Conservation (phyloP, 2,329 filamentous ascomycete genomes). For the Aureobasidium sp. region DNA sequence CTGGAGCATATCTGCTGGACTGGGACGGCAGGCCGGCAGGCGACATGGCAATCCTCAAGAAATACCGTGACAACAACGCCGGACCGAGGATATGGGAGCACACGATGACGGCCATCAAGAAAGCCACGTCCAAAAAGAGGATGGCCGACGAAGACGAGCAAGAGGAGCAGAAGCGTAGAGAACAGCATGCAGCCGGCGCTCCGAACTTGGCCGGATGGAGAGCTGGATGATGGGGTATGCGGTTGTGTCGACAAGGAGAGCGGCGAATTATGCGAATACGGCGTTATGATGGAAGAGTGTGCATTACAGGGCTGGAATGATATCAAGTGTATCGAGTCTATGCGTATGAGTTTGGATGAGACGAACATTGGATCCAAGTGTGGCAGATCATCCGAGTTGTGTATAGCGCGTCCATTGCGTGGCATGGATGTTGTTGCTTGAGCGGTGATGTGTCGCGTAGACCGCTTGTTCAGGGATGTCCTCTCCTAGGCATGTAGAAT, state of each 20-base stretch:
- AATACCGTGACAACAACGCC: conserved; percentile 25
- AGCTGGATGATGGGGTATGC: background rate
- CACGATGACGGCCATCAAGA: conserved; percentile 26
- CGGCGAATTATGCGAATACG: background rate
- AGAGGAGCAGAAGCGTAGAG: conserved; percentile 19
- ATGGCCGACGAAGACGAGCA: conserved; percentile 17
- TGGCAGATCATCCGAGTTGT: no score
- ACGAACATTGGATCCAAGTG: no score
- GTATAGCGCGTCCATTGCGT: no score
- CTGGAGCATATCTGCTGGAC: conserved; percentile 30
- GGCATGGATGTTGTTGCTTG: no score
- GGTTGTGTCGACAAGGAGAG: background rate
- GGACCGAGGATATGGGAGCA: conserved; percentile 29
- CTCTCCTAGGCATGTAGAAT: no score
- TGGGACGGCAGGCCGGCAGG: conserved; percentile 29
- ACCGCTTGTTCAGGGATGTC: no score
- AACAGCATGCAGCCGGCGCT: conserved; percentile 14
- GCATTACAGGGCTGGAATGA: background rate
- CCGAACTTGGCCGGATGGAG: conserved; percentile 26
- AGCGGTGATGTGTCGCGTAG: no score
- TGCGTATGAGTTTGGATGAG: background rate
- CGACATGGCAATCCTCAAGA: conserved; percentile 24
- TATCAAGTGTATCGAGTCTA: background rate
- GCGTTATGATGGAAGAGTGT: background rate
- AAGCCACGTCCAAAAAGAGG: conserved; percentile 23